Base-by-base conservation (phyloP, 2,329 filamentous ascomycete genomes). In the Alternaria conjuncta region DNA sequence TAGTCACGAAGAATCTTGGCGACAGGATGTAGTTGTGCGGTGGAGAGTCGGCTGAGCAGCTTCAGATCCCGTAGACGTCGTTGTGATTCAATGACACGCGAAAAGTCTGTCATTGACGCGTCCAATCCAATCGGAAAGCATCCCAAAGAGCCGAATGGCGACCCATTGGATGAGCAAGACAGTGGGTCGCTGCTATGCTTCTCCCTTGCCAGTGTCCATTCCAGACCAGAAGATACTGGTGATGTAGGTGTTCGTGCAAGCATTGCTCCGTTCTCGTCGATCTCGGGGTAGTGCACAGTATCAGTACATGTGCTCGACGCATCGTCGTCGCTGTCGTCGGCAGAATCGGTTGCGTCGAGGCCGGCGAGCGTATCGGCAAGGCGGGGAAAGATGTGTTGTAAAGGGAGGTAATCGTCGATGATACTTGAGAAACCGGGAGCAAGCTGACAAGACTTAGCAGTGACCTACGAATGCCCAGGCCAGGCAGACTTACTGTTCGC, bases 101-200 rank as follows among this genome's bases (percentile, higher is more conserved):
- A 63, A 55, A 78, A 79, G 53, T 78, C 78, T 23, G 66, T 58
- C 49, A 70, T 71, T 21, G 75, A 74, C 8, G 71, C 73, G 51
- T 77, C 67, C 6, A 80, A 56, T 13, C 78, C 78, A 49, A 80
- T 73, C 4, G 78, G 78, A 61, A 80, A 80, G 62, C 78, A 80
- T 2, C 78, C 78, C 8, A 79, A 51, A 9, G 71, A 59, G 6
- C 64, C 70, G 55, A 77, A 78, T 30, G 64, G 55, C 3, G 62
- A 63, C n/a, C 77, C 77, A 18, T 69, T 64, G 45, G 66, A 72
- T 2, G 77, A 79, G 54, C 69, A 76, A 15, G 77, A 80, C 2
- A 79, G 67, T 12, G 78, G 76, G 57, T 79, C 75, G 20, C 67
- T 67, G 7, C 59, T 47, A 7, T 65, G 64, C 54, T 71, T 75